Conservation (phyloP, 139 green algal genomes). For the Yamagishiella unicocca region DNA sequence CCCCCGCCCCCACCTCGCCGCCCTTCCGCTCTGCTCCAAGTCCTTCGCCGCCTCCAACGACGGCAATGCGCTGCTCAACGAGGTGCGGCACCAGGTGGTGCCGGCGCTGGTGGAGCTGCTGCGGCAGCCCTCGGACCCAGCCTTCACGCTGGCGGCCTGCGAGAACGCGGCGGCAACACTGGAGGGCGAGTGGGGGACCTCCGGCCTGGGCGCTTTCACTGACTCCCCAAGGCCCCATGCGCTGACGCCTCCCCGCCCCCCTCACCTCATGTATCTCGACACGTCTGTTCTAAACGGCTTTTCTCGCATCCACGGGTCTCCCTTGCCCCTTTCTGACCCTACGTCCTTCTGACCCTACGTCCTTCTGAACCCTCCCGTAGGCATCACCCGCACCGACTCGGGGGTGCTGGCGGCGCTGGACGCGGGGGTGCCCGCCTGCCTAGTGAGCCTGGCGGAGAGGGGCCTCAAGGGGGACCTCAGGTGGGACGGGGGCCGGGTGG, state of each 20-base stretch:
- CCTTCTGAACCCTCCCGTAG: not conserved
- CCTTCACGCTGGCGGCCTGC: slow-evolving; percentile 41
- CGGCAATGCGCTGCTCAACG: slow-evolving; percentile 38
- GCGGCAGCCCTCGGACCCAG: slow-evolving; percentile 18
- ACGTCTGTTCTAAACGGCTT: no score
- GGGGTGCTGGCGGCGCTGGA: slow-evolving; percentile 53
- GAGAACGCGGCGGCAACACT: slow-evolving; percentile 50
- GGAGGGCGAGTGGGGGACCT: slow-evolving; percentile 7
- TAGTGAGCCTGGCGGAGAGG: slow-evolving; percentile 39
- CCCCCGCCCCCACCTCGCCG: not conserved
- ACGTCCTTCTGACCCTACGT: no score
- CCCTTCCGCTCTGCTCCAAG: not conserved
- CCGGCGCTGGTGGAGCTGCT: slow-evolving; percentile 53
- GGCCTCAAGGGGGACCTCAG: slow-evolving; percentile 48
- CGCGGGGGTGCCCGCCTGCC: slow-evolving; percentile 36
- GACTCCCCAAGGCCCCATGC: no score
- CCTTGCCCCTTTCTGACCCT: no score
- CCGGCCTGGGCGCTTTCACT: no score
- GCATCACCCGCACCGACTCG: slow-evolving; percentile 45
- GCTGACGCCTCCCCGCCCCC: no score
- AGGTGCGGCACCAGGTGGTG: slow-evolving; percentile 40
- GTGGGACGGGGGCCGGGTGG: not conserved
- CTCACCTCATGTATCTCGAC: no score
- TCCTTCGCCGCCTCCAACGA: slow-evolving; percentile 52
- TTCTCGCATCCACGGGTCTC: no score